Percentiles rank a stretch among this genome's conserved stretches.
phyloP scores from a whole-genome alignment of 768 basidiomycete species.

The Lactifluus volemus region DNA sequence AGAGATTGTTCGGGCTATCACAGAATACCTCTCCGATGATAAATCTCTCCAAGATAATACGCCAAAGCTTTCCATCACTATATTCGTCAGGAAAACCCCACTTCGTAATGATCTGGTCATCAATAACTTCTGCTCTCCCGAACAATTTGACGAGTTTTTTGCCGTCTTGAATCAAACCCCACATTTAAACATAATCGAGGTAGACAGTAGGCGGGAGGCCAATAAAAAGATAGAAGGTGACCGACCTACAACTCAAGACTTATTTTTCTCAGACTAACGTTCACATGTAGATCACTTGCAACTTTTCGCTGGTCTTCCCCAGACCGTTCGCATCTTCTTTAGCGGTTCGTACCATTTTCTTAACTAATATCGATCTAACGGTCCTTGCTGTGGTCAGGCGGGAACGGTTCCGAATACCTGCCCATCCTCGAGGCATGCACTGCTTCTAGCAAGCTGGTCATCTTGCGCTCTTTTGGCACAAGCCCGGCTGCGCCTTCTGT shows the following conservation, averaged over 20 bases:
- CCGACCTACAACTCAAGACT: background rate
- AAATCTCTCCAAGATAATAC: background rate
- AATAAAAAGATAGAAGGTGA: slow-evolving; percentile 14
- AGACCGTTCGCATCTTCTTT: slow-evolving; percentile 12
- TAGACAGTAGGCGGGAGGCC: slow-evolving; percentile 6
- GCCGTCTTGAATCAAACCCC: slow-evolving; percentile 10
- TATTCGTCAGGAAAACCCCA: slow-evolving; percentile 8
- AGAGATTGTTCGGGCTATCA: slow-evolving; percentile 4
- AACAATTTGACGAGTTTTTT: slow-evolving; percentile 13
- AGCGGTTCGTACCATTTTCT: slow-evolving; percentile 4
- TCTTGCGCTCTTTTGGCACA: slow-evolving; percentile 43
- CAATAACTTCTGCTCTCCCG: background rate
- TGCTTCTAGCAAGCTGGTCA: slow-evolving; percentile 55
- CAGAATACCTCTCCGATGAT: background rate
- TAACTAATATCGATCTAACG: background rate
- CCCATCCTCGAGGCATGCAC: slow-evolving; percentile 50
- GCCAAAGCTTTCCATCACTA: slow-evolving; percentile 1
- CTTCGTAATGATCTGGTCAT: slow-evolving; percentile 8
- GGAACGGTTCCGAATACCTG: slow-evolving; percentile 44
- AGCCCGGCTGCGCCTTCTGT: slow-evolving; percentile 41
- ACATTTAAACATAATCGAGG: slow-evolving; percentile 12
- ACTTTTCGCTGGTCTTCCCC: slow-evolving; percentile 7
- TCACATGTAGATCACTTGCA: slow-evolving; percentile 10
- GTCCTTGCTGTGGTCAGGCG: slow-evolving; percentile 34
- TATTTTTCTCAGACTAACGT: background rate